Conservation (phyloP, 164 flowering plant species). For the grape (Vitis vinifera) region DNA sequence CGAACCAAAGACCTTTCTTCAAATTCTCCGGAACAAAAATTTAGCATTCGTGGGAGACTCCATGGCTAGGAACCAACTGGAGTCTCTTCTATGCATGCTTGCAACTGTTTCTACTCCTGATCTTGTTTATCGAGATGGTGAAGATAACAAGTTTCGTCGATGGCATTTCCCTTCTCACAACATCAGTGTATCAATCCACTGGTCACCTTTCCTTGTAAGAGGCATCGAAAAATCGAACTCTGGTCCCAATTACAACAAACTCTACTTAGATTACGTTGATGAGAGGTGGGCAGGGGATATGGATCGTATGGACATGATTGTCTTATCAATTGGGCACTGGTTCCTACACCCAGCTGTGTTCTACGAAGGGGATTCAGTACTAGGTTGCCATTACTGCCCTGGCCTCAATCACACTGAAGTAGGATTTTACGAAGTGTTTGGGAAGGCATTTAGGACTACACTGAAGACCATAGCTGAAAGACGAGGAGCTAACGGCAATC, state of each 20-base stretch:
- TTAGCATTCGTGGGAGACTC: slow-evolving; percentile 93
- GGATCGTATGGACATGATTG: slow-evolving; percentile 55
- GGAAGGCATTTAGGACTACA: slow-evolving; percentile 66
- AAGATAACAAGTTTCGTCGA: slow-evolving; percentile 71
- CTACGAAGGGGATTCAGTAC: slow-evolving; percentile 41
- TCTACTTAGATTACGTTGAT: slow-evolving; percentile 63
- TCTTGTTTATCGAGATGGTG: slow-evolving; percentile 60
- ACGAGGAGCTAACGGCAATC: slow-evolving; percentile 17
- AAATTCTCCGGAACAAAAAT: slow-evolving; percentile 53
- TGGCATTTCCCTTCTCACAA: slow-evolving; percentile 74
- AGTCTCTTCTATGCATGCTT: slow-evolving; percentile 82
- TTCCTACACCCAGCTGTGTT: slow-evolving; percentile 81
- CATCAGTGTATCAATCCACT: slow-evolving; percentile 59
- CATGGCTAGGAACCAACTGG: slow-evolving; percentile 91
- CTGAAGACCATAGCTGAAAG: slow-evolving; percentile 43
- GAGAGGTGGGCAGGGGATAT: slow-evolving; percentile 74
- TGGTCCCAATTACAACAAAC: slow-evolving; percentile 41
- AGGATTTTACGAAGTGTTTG: slow-evolving; percentile 67
- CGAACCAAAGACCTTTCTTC: slow-evolving; percentile 56
- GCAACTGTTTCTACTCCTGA: slow-evolving; percentile 50
- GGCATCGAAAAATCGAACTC: slow-evolving; percentile 65
- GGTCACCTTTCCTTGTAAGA: slow-evolving; percentile 90
- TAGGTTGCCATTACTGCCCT: slow-evolving; percentile 83
- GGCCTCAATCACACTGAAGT: slow-evolving; percentile 69
- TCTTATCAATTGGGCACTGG: slow-evolving; percentile 93